A percentile compares a stretch with the other conserved stretches of the same genome.
These are phyloP conservation scores for Linnemannia exigua DNA, from an alignment of 192 early-diverging fungal genomes.

Conservation along the genomic window DNA sequence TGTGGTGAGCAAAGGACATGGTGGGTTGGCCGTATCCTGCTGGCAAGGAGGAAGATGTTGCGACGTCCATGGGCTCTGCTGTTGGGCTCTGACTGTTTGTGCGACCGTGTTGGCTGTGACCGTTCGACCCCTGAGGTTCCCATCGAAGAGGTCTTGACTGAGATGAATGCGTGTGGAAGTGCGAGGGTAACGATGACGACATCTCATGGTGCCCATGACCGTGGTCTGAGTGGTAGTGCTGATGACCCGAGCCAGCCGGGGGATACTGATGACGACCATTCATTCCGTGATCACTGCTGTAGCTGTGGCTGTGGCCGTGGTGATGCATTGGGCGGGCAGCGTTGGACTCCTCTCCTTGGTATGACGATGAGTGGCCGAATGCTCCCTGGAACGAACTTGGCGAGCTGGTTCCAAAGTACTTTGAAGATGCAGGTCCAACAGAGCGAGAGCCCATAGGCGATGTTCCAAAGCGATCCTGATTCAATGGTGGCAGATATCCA, in stretches of 20 bases:
- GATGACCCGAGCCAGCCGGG: constrained; percentile 28
- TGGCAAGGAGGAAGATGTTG: constrained; percentile 44
- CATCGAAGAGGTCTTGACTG: constrained; percentile 42
- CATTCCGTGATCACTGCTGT: neutral
- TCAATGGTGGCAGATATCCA: constrained; percentile 38
- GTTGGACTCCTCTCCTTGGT: constrained; percentile 18
- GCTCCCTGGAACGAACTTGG: constrained; percentile 37
- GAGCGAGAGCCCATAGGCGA: constrained; percentile 40
- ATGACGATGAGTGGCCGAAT: constrained; percentile 29
- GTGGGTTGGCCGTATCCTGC: constrained; percentile 4
- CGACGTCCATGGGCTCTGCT: constrained; percentile 49
- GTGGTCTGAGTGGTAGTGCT: constrained; percentile 38
- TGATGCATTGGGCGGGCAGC: constrained; percentile 40
- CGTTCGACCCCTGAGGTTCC: constrained; percentile 37
- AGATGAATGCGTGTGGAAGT: constrained; percentile 37
- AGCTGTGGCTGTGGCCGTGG: constrained; percentile 32
- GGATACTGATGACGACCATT: constrained; percentile 34
- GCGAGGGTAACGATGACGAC: constrained; percentile 52
- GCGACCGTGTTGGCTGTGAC: constrained; percentile 31
- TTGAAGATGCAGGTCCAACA: constrained; percentile 31
- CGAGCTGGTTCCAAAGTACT: constrained; percentile 53
- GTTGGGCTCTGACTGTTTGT: constrained; percentile 39
- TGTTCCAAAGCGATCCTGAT: constrained; percentile 33
- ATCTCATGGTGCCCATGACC: constrained; percentile 44
- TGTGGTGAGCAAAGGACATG: constrained; percentile 36